phyloP scores from a whole-genome alignment of 805 yeast genomes.

The Komagataella phaffii region DNA sequence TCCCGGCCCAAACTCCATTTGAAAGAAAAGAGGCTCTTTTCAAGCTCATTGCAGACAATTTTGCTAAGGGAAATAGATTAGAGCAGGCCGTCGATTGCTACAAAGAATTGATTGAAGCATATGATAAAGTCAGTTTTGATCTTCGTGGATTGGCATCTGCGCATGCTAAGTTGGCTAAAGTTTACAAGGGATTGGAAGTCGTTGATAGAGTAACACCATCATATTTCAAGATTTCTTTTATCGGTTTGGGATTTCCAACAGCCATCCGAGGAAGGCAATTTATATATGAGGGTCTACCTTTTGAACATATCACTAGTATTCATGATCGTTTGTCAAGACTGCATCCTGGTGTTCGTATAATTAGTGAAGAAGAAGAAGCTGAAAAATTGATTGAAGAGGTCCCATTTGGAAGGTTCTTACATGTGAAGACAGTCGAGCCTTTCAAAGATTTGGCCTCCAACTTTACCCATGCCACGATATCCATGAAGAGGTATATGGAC shows the following conservation, averaged over 20 bases:
- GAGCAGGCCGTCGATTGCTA: constrained; percentile 74
- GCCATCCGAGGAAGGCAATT: constrained; percentile 65
- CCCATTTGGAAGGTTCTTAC: constrained; percentile 61
- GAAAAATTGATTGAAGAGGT: constrained; percentile 30
- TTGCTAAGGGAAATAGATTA: constrained; percentile 55
- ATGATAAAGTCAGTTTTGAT: constrained; percentile 61
- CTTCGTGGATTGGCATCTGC: constrained; percentile 62
- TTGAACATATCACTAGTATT: constrained; percentile 76
- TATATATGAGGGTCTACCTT: constrained; percentile 77
- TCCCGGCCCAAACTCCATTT: constrained; percentile 73
- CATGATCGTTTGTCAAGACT: constrained; percentile 61
- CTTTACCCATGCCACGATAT: constrained; percentile 27
- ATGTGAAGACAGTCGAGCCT: constrained; percentile 64
- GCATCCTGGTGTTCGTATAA: constrained; percentile 72
- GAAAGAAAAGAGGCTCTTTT: constrained; percentile 65
- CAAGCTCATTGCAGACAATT: constrained; percentile 57
- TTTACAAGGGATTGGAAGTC: constrained; percentile 54
- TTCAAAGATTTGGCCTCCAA: constrained; percentile 29
- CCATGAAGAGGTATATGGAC: constrained; percentile 62
- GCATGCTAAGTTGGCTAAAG: constrained; percentile 50
- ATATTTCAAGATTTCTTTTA: constrained; percentile 65
- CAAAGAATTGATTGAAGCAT: constrained; percentile 65
- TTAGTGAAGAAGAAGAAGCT: constrained; percentile 43
- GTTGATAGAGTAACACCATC: constrained; percentile 66
- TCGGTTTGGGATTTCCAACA: constrained; percentile 77